phyloP scores from a whole-genome alignment of 164 flowering plant species.

The Vitis cinerea region DNA sequence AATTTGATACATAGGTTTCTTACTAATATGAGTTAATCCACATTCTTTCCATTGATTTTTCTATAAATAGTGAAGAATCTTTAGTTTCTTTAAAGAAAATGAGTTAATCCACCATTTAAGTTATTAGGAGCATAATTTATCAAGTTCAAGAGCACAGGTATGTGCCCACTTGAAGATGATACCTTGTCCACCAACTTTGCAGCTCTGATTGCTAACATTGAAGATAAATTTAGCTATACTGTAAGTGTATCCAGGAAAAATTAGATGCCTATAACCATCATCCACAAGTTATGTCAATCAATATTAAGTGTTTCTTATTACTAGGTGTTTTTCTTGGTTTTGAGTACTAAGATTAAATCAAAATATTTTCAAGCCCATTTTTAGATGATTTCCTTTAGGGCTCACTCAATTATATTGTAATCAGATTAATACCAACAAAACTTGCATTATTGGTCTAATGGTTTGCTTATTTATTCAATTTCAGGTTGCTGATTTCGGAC shows the following conservation, averaged over 20 bases:
- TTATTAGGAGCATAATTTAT: not conserved
- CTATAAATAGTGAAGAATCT: too few relatives aligned
- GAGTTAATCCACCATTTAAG: not conserved
- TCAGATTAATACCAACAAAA: too few relatives aligned
- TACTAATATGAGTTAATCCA: not conserved
- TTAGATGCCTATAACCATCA: not conserved
- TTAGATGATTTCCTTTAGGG: not conserved
- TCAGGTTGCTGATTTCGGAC: slow-evolving; percentile 92
- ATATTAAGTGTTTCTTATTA: not conserved
- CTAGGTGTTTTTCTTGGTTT: not conserved
- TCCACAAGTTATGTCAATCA: not conserved
- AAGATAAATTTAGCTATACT: too few relatives aligned
- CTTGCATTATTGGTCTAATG: not conserved
- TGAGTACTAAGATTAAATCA: not conserved
- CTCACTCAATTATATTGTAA: too few relatives aligned
- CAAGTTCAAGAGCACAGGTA: not conserved
- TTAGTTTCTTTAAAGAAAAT: too few relatives aligned
- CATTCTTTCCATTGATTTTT: too few relatives aligned
- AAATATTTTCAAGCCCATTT: not conserved
- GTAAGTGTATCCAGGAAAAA: too few relatives aligned
- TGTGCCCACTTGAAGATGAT: not conserved
- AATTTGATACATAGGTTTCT: not conserved
- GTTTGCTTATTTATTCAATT: slow-evolving; percentile 40
- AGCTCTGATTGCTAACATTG: too few relatives aligned
- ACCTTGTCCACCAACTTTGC: not conserved